Evolutionary conservation across 2,329 filamentous ascomycete genomes (phyloP).

Genomic region (Neopestalotiopsis clavispora): DNA sequence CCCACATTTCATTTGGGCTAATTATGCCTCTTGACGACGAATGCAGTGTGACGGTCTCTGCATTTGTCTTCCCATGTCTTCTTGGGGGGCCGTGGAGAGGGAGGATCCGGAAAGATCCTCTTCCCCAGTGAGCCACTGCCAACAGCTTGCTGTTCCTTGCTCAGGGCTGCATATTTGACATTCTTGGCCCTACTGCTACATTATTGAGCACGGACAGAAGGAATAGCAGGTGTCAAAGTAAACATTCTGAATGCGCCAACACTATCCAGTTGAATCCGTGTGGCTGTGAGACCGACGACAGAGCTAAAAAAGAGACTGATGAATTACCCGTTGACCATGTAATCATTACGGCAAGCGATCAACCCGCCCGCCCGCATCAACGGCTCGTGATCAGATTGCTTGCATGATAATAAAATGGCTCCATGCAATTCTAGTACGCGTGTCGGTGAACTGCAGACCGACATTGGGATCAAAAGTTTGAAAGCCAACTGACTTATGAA

Average conservation of each 20-base stretch:
- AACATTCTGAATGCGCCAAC: too few species aligned
- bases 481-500: neutral
- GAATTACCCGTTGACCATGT: too few species aligned
- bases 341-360: too few species aligned
- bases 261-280: too few species aligned
- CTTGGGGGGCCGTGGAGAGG: neutral
- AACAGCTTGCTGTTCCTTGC: neutral
- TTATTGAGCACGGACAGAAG: neutral
- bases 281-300: too few species aligned
- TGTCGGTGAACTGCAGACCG: neutral
- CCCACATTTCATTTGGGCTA: slow-evolving; percentile 28
- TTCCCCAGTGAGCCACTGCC: neutral
- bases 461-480: neutral
- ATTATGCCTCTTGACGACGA: slow-evolving; percentile 25
- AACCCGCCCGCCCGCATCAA: too few species aligned
- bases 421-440: too few species aligned
- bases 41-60: neutral
- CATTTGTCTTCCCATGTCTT: neutral
- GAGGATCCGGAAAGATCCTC: neutral
- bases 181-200: neutral
- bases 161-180: neutral
- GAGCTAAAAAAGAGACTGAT: too few species aligned
- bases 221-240: neutral
- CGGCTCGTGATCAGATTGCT: too few species aligned
- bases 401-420: too few species aligned